phyloP scores from a whole-genome alignment of 768 basidiomycete species.

The Auriculariales sp. region DNA sequence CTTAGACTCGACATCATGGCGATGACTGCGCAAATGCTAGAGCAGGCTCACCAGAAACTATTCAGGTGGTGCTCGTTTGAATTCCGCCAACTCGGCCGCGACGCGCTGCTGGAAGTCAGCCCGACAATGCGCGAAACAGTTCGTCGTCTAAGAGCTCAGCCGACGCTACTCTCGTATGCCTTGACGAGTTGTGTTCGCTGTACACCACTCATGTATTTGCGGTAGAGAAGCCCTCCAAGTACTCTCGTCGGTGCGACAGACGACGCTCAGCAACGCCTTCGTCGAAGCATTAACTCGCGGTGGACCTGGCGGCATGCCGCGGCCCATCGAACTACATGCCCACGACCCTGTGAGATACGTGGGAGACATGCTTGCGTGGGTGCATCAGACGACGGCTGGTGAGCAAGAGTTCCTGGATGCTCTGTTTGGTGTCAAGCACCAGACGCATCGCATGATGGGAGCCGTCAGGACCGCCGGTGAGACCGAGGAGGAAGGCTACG shows the following conservation, averaged over 20 bases:
- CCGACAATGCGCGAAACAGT: conserved; percentile 57
- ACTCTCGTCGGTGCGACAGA: conserved; percentile 72
- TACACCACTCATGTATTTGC: conserved; percentile 12
- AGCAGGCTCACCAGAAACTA: conserved; percentile 83
- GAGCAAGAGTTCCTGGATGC: conserved; percentile 89
- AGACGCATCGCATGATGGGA: conserved; percentile 61
- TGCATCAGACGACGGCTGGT: conserved; percentile 89
- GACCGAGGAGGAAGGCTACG: conserved; percentile 64
- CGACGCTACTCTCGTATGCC: conserved; percentile 60
- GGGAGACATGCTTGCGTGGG: conserved; percentile 98
- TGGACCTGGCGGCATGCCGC: conserved; percentile 67
- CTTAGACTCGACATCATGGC: conserved; percentile 78
- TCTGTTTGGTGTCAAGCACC: conserved; percentile 57
- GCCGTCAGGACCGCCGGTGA: conserved; percentile 33
- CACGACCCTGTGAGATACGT: conserved; percentile 95
- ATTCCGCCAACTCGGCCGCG: conserved; percentile 65
- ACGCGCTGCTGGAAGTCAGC: conserved; percentile 56
- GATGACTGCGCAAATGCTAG: conserved; percentile 64
- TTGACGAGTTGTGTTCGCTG: neutral
- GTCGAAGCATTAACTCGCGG: conserved; percentile 79
- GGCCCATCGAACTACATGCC: conserved; percentile 94
- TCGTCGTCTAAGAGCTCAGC: conserved; percentile 54
- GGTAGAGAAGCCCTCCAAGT: conserved; percentile 56
- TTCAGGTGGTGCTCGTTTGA: conserved; percentile 75
- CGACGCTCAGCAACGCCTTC: conserved; percentile 68